Evolutionary conservation across 192 early-diverging fungal genomes (phyloP).

Genomic region (Coemansia sp.): DNA sequence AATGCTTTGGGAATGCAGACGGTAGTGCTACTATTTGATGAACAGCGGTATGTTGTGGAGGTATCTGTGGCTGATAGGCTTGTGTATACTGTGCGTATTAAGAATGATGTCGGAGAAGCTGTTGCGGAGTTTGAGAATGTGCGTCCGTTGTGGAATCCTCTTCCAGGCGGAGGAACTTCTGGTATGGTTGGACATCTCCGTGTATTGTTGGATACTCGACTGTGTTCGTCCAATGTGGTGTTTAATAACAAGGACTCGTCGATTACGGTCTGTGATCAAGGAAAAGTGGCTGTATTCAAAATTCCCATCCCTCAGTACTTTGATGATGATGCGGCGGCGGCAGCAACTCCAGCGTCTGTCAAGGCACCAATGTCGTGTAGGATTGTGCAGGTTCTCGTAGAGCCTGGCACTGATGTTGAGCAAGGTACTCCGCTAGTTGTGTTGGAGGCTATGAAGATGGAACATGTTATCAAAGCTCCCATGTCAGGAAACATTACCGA

Average conservation of each 20-base stretch:
- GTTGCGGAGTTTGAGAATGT: constrained; percentile 16
- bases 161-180: constrained; percentile 30
- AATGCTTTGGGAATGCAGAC: constrained; percentile 35
- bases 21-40: constrained; percentile 15
- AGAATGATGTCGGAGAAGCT: not conserved
- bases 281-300: constrained; percentile 41
- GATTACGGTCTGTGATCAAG: constrained; percentile 65
- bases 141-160: constrained; percentile 22
- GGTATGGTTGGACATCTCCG: constrained; percentile 56
- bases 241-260: constrained; percentile 55
- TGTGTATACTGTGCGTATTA: constrained; percentile 24
- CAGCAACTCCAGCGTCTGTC: constrained; percentile 59
- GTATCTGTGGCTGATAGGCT: constrained; percentile 11
- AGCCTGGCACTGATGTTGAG: constrained; percentile 73
- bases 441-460: constrained; percentile 99
- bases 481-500: constrained; percentile 66
- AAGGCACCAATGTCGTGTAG: constrained; percentile 97
- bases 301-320: constrained; percentile 61
- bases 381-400: constrained; percentile 80
- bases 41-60: constrained; percentile 26
- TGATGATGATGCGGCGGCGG: constrained; percentile 45
- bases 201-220: constrained; percentile 61
- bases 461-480: constrained; percentile 88
- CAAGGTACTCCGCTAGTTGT: constrained; percentile 81
- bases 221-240: constrained; percentile 64